Base-by-base conservation (phyloP, 2,329 filamentous ascomycete species). In the Thielaviopsis punctulata region DNA sequence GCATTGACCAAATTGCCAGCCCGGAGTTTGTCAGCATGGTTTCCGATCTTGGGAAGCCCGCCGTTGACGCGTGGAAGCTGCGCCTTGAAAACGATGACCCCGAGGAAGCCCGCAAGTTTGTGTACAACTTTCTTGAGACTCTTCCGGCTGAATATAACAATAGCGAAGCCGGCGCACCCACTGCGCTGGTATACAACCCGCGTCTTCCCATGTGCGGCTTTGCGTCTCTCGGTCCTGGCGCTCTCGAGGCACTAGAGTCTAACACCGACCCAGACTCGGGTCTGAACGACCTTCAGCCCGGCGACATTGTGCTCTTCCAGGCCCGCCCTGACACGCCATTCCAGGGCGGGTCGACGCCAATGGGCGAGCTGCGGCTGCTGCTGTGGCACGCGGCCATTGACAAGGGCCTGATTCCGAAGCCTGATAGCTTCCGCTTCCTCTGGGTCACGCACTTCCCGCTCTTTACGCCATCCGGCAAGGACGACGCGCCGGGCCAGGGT, bases 391-490 rank as follows among this genome's bases (percentile, higher is more conserved):
- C 73, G 8, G 83, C 86, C 2, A 75, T 89, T 0, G 72, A 77
- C n/a, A 66, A 75, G 23, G 74, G 70, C 0, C 68, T 84, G 27
- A 68, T 86, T 36, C 59, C 65, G 3, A 65, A 61, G 1, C 67
- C 70, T 30, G 57, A 55, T 60, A 71, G 62, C 53, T 88, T 77
- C 68, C 71, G 72, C 55, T 90, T 89, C 65, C 73, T 84, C 52
- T 98, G 92, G 92, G 76, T 98, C 12, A 83, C 76, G 1, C 80
- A 90, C 55, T 98, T 98, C 62, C 92, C 92, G 12, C 79, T 98
- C 60, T 98, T 98, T 68, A 88, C 87, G 1, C 86, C 82, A 0
- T 66, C 67, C 8, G 68, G 74, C 49, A 70, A 75, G 12, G 51
- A 53, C 30, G 39, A 45, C 24, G 68, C 84, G 46, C 84, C 85